phyloP scores from a whole-genome alignment of 257 asterid species.

The Solanum sitiens region DNA sequence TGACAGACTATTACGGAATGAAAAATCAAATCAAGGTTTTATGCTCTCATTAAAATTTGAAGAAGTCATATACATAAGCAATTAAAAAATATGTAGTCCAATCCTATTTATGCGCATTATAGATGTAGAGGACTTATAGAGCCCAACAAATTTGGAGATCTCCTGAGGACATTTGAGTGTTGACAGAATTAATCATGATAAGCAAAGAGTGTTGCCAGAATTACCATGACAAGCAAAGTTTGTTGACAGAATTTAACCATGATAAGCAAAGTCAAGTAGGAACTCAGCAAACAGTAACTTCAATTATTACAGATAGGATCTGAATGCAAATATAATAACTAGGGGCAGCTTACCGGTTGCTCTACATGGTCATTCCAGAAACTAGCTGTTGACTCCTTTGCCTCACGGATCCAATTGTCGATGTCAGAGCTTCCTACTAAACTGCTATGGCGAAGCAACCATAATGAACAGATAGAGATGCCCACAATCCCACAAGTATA shows the following conservation, averaged over 20 bases:
- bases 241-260: background rate
- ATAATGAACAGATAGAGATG: constrained; percentile 66
- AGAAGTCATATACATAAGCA: background rate
- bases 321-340: background rate
- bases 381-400: constrained; percentile 61
- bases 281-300: background rate
- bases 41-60: background rate
- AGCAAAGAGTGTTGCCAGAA: background rate
- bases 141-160: background rate
- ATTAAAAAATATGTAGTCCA: background rate
- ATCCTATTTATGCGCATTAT: background rate
- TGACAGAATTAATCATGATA: background rate
- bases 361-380: constrained; percentile 98
- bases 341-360: constrained; percentile 69
- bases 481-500: constrained; percentile 80
- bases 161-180: background rate
- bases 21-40: background rate
- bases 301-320: background rate
- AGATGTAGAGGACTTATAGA: background rate
- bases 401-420: constrained; percentile 89
- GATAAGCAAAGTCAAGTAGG: background rate
- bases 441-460: constrained; percentile 96
- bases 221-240: background rate
- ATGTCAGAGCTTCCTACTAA: constrained; percentile 96
- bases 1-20: background rate